These are phyloP conservation scores for Arabidopsis thaliana DNA, from an alignment of 345 rosid species.

Conservation along the genomic window TAIR10.1 NC_003076.8:22970501-22971000, in stretches of 20 bases:
- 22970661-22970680: slow-evolving; percentile 3
- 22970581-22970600: slow-evolving; percentile 95
- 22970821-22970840: slow-evolving; percentile 8
- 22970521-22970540: slow-evolving; percentile 98
- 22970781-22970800: neutral
- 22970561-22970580: slow-evolving; percentile 98
- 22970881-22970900: slow-evolving; percentile 96
- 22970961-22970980: slow-evolving; percentile 86
- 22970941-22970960: slow-evolving; percentile 94
- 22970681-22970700: slow-evolving; percentile 52
- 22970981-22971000: slow-evolving; percentile 94
- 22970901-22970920: slow-evolving; percentile 96
- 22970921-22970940: slow-evolving; percentile 94
- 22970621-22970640: neutral
- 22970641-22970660: slow-evolving; percentile 26
- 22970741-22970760: slow-evolving; percentile 91
- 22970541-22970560: slow-evolving; percentile 98
- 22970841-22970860: slow-evolving; percentile 56
- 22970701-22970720: slow-evolving; percentile 99
- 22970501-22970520: slow-evolving; percentile 97
- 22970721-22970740: slow-evolving; percentile 98
- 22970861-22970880: slow-evolving; percentile 96
- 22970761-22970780: slow-evolving; percentile 95
- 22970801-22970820: neutral
- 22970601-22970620: slow-evolving; percentile 89